Evolutionary conservation across 768 basidiomycete species (phyloP).

Genomic region (Serpula lacrymans): DNA sequence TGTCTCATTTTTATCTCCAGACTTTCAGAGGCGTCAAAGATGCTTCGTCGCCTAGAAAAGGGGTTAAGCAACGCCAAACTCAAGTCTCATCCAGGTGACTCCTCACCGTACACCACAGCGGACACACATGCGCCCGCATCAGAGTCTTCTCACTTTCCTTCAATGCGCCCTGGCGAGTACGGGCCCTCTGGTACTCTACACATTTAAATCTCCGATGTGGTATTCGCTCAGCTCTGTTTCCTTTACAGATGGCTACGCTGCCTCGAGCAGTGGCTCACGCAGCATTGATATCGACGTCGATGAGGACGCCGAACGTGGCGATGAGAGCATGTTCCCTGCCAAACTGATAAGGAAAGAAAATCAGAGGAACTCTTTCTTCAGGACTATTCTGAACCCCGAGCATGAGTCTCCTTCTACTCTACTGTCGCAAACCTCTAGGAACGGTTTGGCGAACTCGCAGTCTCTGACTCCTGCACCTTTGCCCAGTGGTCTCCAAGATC

Average conservation of each 20-base stretch:
- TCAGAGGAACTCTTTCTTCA: slow-evolving; percentile 73
- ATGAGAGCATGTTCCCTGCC: slow-evolving; percentile 68
- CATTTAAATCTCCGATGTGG: neutral
- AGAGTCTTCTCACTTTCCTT: slow-evolving; percentile 23
- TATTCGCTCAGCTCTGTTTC: neutral
- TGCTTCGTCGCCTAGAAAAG: slow-evolving; percentile 84
- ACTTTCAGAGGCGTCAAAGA: slow-evolving; percentile 85
- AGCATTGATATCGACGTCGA: slow-evolving; percentile 52
- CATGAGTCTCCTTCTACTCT: slow-evolving; percentile 37
- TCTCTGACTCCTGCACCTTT: slow-evolving; percentile 31
- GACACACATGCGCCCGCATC: slow-evolving; percentile 22
- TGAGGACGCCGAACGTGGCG: slow-evolving; percentile 58
- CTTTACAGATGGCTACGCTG: slow-evolving; percentile 10
- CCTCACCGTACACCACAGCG: slow-evolving; percentile 30
- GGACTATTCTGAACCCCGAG: slow-evolving; percentile 77
- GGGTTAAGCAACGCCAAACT: slow-evolving; percentile 74
- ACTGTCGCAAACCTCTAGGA: slow-evolving; percentile 27
- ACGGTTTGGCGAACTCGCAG: slow-evolving; percentile 35
- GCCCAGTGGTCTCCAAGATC: slow-evolving; percentile 51
- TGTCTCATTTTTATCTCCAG: slow-evolving; percentile 34
- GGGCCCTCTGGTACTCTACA: slow-evolving; percentile 22
- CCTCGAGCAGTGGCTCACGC: slow-evolving; percentile 16
- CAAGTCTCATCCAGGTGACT: slow-evolving; percentile 47
- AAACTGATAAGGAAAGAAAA: slow-evolving; percentile 72
- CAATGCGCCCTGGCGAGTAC: slow-evolving; percentile 27